Evolutionary conservation across 2,329 filamentous ascomycete species (phyloP).

Genomic region (Pseudogymnoascus sp.): DNA sequence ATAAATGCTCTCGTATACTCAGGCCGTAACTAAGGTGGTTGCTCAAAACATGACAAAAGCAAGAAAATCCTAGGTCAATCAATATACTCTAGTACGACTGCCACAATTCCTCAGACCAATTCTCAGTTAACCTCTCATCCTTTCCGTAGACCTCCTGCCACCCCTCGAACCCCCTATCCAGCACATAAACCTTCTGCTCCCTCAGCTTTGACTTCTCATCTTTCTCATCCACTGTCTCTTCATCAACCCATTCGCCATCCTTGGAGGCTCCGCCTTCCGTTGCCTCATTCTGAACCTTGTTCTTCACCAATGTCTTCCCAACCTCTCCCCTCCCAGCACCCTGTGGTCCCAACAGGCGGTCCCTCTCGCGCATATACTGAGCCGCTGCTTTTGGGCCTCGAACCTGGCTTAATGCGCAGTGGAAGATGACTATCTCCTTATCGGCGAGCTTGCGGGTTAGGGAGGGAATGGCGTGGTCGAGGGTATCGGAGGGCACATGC

Average conservation of each 20-base stretch:
- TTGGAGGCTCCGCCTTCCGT: conserved; percentile 27
- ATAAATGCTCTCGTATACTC: not conserved
- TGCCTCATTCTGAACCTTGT: conserved; percentile 20
- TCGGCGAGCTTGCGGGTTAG: conserved; percentile 69
- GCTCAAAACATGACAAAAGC: not conserved
- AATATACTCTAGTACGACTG: conserved; percentile 20
- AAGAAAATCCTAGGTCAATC: not conserved
- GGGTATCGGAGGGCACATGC: conserved; percentile 63
- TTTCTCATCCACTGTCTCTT: conserved; percentile 18
- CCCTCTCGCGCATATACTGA: conserved; percentile 64
- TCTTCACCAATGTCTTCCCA: conserved; percentile 19
- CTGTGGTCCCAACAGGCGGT: conserved; percentile 34
- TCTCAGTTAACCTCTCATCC: conserved; percentile 74
- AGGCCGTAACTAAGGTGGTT: not conserved
- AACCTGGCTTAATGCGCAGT: conserved; percentile 88
- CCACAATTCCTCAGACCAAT: conserved; percentile 80
- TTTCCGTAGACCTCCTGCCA: conserved; percentile 82
- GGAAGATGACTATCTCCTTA: conserved; percentile 82
- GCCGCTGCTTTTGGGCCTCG: conserved; percentile 78
- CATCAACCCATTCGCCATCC: conserved; percentile 24
- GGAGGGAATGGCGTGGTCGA: conserved; percentile 71
- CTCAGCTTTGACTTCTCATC: conserved; percentile 23
- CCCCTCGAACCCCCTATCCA: conserved; percentile 74
- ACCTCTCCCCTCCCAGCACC: conserved; percentile 17
- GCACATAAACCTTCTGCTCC: conserved; percentile 66